Evolutionary conservation across 805 yeast species (phyloP), one percentile per base, ranked within the genome.

Genomic region (Barnettozyma siamensis): DNA sequence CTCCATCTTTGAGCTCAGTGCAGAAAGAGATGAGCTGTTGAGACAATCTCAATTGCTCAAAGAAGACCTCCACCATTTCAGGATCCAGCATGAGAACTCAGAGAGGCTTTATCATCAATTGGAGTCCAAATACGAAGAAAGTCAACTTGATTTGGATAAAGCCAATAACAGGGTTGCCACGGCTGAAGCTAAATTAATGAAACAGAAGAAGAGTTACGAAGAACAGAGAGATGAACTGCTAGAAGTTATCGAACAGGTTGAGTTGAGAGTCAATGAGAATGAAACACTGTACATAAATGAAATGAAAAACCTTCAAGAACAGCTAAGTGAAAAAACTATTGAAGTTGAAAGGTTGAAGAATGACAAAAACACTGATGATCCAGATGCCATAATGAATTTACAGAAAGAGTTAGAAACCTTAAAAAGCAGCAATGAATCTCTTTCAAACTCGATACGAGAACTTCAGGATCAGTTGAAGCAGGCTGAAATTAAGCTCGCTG

Each of bases 201-300:
- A 66, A 40, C 77, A 70, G 43, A 73, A 71, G 51, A 53, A 51
- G 16, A 72, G 65, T 21, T 70, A 73, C 33, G 83, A 77, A 38
- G 51, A 58, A 13, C 83, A 80, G 34, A 64, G 83, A 23, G 73
- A 70, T 35, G 84, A 80, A 53, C 65, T 83, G 62, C 57, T 81
- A 35, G 76, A 73, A 37, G 78, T 76, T 15, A 67, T 80, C 37
- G 80, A 75, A 44, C 61, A 75, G 33, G 66, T 80, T 56, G 75
- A 76, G 33, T 57, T 62, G 26, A 76, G 78, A 32, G 77, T 78
- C 29, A 71, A 68, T 37, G 83, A 78, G 44, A 76, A 73, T 43
- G 82, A 75, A 45, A 54, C 56, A 17, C 59, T 73, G 27, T 78
- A 72, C 50, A 63, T 68, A 37, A 58, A 61, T n/a, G 73, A 75